Evolutionary conservation across 1,139 yeast genomes (phyloP).

Genomic region (Kazachstania sp.): DNA sequence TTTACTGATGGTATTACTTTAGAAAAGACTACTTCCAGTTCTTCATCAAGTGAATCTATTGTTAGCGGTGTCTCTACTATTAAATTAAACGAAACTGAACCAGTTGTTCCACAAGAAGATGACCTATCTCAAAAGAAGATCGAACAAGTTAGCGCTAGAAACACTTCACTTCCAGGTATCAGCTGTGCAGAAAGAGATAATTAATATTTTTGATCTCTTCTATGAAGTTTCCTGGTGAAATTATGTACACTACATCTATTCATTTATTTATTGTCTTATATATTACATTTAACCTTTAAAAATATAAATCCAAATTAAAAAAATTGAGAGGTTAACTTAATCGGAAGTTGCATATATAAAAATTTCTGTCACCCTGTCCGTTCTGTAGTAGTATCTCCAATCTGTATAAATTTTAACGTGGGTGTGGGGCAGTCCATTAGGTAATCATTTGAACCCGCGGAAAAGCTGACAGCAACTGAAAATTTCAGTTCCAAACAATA

Average conservation of each 20-base stretch:
- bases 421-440: too few relatives aligned
- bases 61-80: constrained; percentile 19
- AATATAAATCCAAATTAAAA: not conserved
- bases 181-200: constrained; percentile 3
- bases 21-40: constrained; percentile 12
- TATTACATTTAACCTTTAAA: not conserved
- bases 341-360: too few relatives aligned
- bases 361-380: too few relatives aligned
- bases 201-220: not conserved
- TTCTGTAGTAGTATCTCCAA: too few relatives aligned
- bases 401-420: too few relatives aligned
- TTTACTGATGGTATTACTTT: constrained; percentile 25
- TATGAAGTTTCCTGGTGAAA: not conserved
- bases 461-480: too few relatives aligned
- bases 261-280: not conserved
- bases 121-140: not conserved
- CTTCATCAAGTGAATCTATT: constrained; percentile 10
- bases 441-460: too few relatives aligned
- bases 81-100: constrained; percentile 20
- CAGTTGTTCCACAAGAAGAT: constrained; percentile 17
- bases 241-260: too few relatives aligned
- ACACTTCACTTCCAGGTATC: constrained; percentile 1
- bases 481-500: too few relatives aligned
- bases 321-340: not conserved
- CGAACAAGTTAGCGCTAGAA: not conserved